Conservation (phyloP, 2,329 filamentous ascomycete species). For the Sphaerostilbella broomeana region DNA sequence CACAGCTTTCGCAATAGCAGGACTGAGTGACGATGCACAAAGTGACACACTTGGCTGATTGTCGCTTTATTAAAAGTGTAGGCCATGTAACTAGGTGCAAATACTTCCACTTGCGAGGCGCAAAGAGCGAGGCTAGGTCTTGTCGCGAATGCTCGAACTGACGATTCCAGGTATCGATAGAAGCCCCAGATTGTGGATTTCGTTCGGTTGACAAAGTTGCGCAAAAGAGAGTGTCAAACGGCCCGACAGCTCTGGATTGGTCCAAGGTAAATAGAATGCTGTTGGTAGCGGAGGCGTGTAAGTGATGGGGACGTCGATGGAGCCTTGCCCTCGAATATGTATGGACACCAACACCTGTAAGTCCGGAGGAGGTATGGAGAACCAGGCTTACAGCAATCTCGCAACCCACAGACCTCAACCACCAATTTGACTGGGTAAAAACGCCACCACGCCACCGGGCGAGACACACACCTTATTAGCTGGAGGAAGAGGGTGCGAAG, state of each 20-base stretch:
- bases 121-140: too few species aligned
- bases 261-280: neutral
- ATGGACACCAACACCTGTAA: neutral
- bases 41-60: too few species aligned
- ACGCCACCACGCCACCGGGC: slow-evolving; percentile 13
- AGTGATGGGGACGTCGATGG: too few species aligned
- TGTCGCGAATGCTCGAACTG: too few species aligned
- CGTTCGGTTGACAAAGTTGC: neutral
- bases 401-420: slow-evolving; percentile 1
- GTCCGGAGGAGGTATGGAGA: slow-evolving; percentile 1
- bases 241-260: neutral
- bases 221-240: neutral
- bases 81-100: too few species aligned
- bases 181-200: too few species aligned
- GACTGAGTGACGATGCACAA: too few species aligned
- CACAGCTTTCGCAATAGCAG: too few species aligned
- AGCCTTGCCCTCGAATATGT: too few species aligned
- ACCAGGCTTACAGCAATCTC: slow-evolving; percentile 7
- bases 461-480: slow-evolving; percentile 9
- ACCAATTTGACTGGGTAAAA: slow-evolving; percentile 11
- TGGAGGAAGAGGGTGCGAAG: slow-evolving; percentile 8
- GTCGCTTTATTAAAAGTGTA: too few species aligned
- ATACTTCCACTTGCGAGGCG: too few species aligned
- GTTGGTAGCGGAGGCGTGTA: neutral
- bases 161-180: too few species aligned